These are phyloP conservation scores for Sarcodon aspratus DNA, from an alignment of 768 basidiomycete species.

Conservation along the genomic window DNA sequence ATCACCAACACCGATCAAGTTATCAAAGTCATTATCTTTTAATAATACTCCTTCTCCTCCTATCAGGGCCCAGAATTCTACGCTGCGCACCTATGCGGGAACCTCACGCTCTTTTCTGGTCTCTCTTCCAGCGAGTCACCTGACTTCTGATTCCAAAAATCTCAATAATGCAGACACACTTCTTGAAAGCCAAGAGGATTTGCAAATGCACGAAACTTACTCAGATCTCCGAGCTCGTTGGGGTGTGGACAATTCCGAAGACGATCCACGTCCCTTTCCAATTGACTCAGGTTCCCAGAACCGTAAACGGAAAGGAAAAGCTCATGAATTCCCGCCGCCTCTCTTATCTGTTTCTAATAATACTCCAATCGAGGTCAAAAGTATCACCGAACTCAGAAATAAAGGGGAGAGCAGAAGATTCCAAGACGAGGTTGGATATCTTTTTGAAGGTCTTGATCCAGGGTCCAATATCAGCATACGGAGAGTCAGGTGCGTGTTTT, in stretches of 20 bases:
- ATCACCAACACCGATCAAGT: slow-evolving; percentile 4
- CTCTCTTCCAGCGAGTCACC: slow-evolving; percentile 29
- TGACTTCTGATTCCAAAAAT: not conserved
- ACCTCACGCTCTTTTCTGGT: slow-evolving; percentile 74
- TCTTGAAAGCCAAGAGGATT: slow-evolving; percentile 25
- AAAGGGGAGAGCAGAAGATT: slow-evolving; percentile 76
- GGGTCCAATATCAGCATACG: slow-evolving; percentile 42
- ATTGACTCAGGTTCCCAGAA: slow-evolving; percentile 2
- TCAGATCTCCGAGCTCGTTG: slow-evolving; percentile 61
- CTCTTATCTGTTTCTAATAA: slow-evolving; percentile 56
- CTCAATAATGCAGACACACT: not conserved
- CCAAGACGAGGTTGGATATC: slow-evolving; percentile 74
- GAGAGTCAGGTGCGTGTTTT: slow-evolving; percentile 46
- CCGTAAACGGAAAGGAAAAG: slow-evolving; percentile 22
- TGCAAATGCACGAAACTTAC: slow-evolving; percentile 60
- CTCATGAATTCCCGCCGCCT: slow-evolving; percentile 7
- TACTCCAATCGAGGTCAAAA: slow-evolving; percentile 39
- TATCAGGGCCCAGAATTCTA: not conserved
- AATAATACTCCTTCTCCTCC: not conserved
- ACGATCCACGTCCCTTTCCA: slow-evolving; percentile 40
- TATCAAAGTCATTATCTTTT: slow-evolving; percentile 3
- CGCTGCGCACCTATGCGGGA: slow-evolving; percentile 50
- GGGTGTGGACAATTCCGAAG: slow-evolving; percentile 75
- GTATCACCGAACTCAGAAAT: slow-evolving; percentile 69
- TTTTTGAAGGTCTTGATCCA: slow-evolving; percentile 67